A percentile compares a stretch with the other conserved stretches of the same genome.
These are phyloP conservation scores for Lachnum nothofagi DNA, from an alignment of 2,329 filamentous ascomycete species.

Conservation along the genomic window DNA sequence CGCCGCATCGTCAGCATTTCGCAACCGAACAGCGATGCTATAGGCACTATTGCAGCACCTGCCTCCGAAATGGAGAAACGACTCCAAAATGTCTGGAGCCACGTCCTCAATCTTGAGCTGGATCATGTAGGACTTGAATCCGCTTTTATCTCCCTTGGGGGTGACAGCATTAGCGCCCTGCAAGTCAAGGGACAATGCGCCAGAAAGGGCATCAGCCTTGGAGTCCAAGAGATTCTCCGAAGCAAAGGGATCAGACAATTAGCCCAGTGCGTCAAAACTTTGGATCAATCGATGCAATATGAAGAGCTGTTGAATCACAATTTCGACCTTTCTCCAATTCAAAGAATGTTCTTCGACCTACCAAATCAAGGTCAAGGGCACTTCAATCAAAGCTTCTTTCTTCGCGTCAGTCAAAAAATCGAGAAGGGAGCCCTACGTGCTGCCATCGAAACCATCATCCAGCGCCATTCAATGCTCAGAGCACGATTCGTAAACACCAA, in stretches of 20 bases:
- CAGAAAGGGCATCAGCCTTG: constrained; percentile 10
- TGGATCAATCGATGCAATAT: not conserved
- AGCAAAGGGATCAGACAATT: constrained; percentile 15
- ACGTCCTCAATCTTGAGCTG: constrained; percentile 13
- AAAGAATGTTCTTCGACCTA: constrained; percentile 24
- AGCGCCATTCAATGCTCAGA: constrained; percentile 37
- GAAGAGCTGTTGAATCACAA: constrained; percentile 6
- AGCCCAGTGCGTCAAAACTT: constrained; percentile 1
- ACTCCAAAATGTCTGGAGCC: constrained; percentile 10
- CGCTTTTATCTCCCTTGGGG: constrained; percentile 20
- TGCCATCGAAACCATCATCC: constrained; percentile 32
- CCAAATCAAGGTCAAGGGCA: constrained; percentile 14
- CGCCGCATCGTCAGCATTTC: not conserved
- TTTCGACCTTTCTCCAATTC: constrained; percentile 27
- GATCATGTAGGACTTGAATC: constrained; percentile 11
- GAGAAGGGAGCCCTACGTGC: not conserved
- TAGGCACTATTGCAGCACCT: not conserved
- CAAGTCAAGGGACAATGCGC: constrained; percentile 13
- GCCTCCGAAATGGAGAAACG: constrained; percentile 9
- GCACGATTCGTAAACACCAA: constrained; percentile 32
- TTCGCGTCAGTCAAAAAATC: constrained; percentile 9
- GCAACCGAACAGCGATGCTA: not conserved
- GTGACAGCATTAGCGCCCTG: constrained; percentile 25
- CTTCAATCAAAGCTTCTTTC: constrained; percentile 28
- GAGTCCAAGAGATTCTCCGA: constrained; percentile 21